Conservation (phyloP, 108 stramenopile species). For the Nannochloropsis oceanica region DNA sequence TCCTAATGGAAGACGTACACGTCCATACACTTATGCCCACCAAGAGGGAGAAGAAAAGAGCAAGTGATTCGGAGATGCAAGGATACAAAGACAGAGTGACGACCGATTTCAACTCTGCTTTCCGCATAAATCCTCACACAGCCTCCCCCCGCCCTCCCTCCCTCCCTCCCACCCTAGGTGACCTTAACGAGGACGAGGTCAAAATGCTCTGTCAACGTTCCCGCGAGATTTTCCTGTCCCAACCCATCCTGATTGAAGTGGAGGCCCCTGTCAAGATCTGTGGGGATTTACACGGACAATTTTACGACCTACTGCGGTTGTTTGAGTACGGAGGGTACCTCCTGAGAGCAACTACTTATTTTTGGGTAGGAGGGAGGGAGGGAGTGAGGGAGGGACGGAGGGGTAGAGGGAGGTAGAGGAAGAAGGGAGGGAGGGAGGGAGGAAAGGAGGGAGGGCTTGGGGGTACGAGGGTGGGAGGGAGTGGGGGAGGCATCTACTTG, state of each 20-base stretch:
- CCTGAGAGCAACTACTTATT: conserved; percentile 96
- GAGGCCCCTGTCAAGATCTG: conserved; percentile 98
- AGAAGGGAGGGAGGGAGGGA: background rate
- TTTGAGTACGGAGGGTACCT: conserved; percentile 97
- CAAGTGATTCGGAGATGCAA: too few relatives aligned
- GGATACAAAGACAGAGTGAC: too few relatives aligned
- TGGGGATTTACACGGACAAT: conserved; percentile 95
- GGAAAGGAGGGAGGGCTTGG: background rate
- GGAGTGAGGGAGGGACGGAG: too few relatives aligned
- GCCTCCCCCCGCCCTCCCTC: background rate
- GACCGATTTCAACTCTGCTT: too few relatives aligned
- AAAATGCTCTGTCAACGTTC: conserved; percentile 42
- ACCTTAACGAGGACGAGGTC: conserved; percentile 21
- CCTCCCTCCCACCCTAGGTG: background rate
- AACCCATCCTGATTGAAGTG: conserved; percentile 93
- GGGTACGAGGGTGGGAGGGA: background rate
- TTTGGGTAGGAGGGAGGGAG: conserved; percentile 43
- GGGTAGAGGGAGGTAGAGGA: too few relatives aligned
- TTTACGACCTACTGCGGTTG: conserved; percentile 87
- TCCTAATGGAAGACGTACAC: too few relatives aligned
- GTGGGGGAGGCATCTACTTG: background rate
- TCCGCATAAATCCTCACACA: too few relatives aligned
- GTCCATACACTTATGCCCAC: too few relatives aligned
- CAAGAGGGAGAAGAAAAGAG: too few relatives aligned
- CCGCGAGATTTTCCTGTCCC: conserved; percentile 79